Conservation (phyloP, 257 asterid genomes). For the Osmanthus fragrans region DNA sequence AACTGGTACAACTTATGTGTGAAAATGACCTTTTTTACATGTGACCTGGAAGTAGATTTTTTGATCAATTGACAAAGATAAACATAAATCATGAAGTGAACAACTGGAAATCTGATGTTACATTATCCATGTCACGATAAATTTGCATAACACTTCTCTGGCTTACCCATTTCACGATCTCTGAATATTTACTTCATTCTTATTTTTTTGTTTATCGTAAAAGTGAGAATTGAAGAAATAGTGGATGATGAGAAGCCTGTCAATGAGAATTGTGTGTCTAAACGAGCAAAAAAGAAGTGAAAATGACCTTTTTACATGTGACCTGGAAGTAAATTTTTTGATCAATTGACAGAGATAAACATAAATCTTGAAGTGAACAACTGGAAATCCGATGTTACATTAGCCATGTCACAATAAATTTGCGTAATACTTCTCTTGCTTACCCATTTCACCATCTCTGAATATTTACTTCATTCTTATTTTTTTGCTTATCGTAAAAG, state of each 20-base stretch:
- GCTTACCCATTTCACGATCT: not conserved
- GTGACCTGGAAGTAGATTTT: not conserved
- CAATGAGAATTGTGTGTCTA: conserved; percentile 40
- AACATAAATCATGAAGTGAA: not conserved
- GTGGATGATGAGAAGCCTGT: conserved; percentile 64
- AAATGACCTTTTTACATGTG: not conserved
- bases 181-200: not conserved
- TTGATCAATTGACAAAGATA: not conserved
- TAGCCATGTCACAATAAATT: not conserved
- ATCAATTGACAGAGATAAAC: not conserved
- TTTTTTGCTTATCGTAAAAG: conserved; percentile 34
- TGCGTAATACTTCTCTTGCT: not conserved
- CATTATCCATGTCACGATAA: not conserved
- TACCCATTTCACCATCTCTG: not conserved
- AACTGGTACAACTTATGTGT: not conserved
- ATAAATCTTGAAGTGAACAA: not conserved
- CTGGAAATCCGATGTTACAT: not conserved
- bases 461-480: not conserved
- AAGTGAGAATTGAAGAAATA: conserved; percentile 89
- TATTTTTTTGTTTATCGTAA: conserved; percentile 14
- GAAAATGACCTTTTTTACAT: not conserved
- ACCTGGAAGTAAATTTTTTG: not conserved
- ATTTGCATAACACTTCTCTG: not conserved
- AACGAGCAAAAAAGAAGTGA: conserved; percentile 52
- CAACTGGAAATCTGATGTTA: not conserved